Evolutionary conservation across 2,329 filamentous ascomycete genomes (phyloP), one percentile per base, ranked within the genome.

Genomic region (Orbilia brochopaga): DNA sequence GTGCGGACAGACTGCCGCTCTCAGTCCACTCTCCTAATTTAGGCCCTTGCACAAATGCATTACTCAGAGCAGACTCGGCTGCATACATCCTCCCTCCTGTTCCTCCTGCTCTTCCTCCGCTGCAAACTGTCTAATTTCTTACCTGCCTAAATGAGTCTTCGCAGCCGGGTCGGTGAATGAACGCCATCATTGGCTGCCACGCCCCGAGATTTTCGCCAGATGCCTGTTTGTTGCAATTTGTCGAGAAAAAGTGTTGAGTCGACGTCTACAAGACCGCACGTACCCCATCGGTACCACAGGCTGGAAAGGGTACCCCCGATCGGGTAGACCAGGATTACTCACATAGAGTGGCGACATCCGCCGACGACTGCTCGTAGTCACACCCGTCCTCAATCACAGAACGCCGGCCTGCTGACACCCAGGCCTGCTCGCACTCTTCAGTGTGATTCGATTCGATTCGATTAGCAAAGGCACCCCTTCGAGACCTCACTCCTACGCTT

Each of bases 221-320:
- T 44, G 40, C 40, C 40, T 5, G 50, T n/a, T 53, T 67, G 63
- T 67, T 67, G 63, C 51, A 67, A 60, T 67, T 67, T 48, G 24
- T 5, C 17, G 10, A 11, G n/a, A 23, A 30, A 55, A 56, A 61
- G 63, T 67, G 63, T 67, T 67, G 63, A 19, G 40, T 24, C 48
- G 37, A 59, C 23, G 37, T 66, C 24, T 5, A 42, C 2, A 6
- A 10, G 24, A 2, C 40, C 46, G 42, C 2, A 60, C 44, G 57
- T 42, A 51, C 50, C 32, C 32, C 42, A 40, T 27, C 32, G 35
- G 8, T 24, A 46, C 44, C 30, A 60, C 50, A n/a, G n/a, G n/a
- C n/a, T 35, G 5, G 17, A 23, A 11, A 27, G 19, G 46, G 17
- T 51, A 13, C 19, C 15, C 15, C 4, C 46, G 11, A 15, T 15